A percentile compares a stretch with the other conserved stretches of the same genome.
These are phyloP conservation scores for Psilocybe subaeruginosa DNA, from an alignment of 768 basidiomycete genomes.

Conservation along the genomic window DNA sequence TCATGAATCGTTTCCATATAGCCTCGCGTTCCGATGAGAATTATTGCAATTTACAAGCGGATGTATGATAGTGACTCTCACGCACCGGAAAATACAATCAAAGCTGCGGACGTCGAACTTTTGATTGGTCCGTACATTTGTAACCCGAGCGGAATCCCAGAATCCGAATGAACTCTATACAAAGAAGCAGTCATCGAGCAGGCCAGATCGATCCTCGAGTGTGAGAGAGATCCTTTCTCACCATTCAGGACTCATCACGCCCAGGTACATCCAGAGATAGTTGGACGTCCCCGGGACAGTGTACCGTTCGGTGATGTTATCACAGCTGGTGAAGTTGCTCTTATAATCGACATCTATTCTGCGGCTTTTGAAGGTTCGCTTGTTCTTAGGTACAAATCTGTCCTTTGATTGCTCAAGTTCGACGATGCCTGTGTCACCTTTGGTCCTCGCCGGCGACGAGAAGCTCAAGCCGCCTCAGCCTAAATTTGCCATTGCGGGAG, in stretches of 20 bases:
- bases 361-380: constrained; percentile 20
- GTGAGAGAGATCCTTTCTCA: constrained; percentile 18
- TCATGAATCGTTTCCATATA: constrained; percentile 2
- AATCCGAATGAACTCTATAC: constrained; percentile 14
- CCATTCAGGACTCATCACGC: constrained; percentile 24
- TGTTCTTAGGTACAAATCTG: constrained; percentile 14
- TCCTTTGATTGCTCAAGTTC: constrained; percentile 10
- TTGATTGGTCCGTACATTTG: constrained; percentile 12
- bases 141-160: constrained; percentile 24
- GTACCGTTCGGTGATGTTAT: constrained; percentile 26
- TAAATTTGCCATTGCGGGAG: constrained; percentile 30
- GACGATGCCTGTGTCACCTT: constrained; percentile 24
- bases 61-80: constrained; percentile 10
- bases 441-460: constrained; percentile 27
- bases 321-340: constrained; percentile 27
- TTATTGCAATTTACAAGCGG: constrained; percentile 10
- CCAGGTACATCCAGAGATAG: constrained; percentile 31
- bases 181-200: constrained; percentile 14
- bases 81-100: constrained; percentile 12
- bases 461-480: constrained; percentile 35
- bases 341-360: constrained; percentile 32
- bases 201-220: constrained; percentile 29
- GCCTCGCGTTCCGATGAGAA: constrained; percentile 7
- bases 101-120: constrained; percentile 7
- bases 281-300: constrained; percentile 31